phyloP scores from a whole-genome alignment of 2,329 filamentous ascomycete species.

The Mariannaea sp. region DNA sequence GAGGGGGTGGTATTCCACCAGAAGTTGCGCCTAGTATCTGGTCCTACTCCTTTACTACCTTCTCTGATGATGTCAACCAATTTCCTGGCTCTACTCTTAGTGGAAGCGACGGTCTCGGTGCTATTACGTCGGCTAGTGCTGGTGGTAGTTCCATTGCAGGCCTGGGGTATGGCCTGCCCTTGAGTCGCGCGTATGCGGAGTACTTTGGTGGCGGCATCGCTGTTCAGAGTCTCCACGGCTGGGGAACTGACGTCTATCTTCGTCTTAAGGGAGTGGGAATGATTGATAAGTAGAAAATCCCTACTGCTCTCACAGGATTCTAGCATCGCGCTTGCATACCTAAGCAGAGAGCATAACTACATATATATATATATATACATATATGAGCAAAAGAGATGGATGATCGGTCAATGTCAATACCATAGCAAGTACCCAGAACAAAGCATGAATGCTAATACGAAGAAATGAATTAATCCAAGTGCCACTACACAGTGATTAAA shows the following conservation, averaged over 20 bases:
- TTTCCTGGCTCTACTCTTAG: constrained; percentile 48
- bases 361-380: no score
- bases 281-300: constrained; percentile 44
- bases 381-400: no score
- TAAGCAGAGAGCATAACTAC: background rate
- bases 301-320: background rate
- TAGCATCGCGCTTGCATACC: no score
- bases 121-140: constrained; percentile 72
- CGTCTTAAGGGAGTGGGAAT: constrained; percentile 66
- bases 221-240: constrained; percentile 94
- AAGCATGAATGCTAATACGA: background rate
- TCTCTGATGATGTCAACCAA: constrained; percentile 63
- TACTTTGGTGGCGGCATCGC: constrained; percentile 96
- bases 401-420: no score
- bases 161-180: constrained; percentile 86
- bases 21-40: constrained; percentile 86
- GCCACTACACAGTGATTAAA: no score
- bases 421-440: no score
- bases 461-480: background rate
- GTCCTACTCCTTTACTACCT: constrained; percentile 98
- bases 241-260: constrained; percentile 77
- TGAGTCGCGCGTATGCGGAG: constrained; percentile 93
- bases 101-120: constrained; percentile 65
- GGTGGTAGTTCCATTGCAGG: constrained; percentile 87
- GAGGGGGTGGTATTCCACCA: constrained; percentile 89